These are phyloP conservation scores for Crassisporium funariophilum DNA, from an alignment of 768 basidiomycete genomes.

Conservation along the genomic window DNA sequence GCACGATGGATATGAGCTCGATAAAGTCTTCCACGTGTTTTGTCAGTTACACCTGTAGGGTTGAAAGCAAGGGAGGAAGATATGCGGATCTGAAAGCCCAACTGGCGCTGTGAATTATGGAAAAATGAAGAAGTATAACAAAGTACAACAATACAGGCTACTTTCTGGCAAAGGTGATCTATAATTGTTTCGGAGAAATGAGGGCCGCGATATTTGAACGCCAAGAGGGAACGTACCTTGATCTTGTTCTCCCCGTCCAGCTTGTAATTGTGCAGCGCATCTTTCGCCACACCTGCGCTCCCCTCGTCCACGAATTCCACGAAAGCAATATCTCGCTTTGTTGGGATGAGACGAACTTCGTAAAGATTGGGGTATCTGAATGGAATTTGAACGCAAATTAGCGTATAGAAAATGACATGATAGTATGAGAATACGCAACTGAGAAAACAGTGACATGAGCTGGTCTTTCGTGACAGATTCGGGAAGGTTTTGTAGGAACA, in stretches of 20 bases:
- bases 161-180: constrained; percentile 80
- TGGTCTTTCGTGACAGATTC: constrained; percentile 92
- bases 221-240: constrained; percentile 60
- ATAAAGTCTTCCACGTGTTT: too few relatives aligned
- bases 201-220: constrained; percentile 4
- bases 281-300: constrained; percentile 89
- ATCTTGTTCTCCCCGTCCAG: constrained; percentile 98
- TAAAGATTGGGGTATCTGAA: constrained; percentile 88
- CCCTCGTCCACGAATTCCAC: constrained; percentile 96
- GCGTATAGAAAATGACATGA: constrained; percentile 1
- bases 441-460: constrained; percentile 87
- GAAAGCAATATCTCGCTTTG: constrained; percentile 97
- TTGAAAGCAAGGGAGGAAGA: too few relatives aligned
- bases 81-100: too few relatives aligned
- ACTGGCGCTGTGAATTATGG: too few relatives aligned
- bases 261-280: constrained; percentile 96
- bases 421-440: constrained; percentile 52
- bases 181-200: too few relatives aligned
- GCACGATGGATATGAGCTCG: too few relatives aligned
- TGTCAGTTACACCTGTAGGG: too few relatives aligned
- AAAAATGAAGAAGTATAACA: constrained; percentile 9
- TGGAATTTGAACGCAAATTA: constrained; percentile 1
- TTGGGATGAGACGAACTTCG: constrained; percentile 98
- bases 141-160: constrained; percentile 30
- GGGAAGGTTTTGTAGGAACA: constrained; percentile 96